A percentile compares a stretch with the other conserved stretches of the same genome.
These are phyloP conservation scores for Endocalyx cinctus DNA, from an alignment of 2,329 filamentous ascomycete genomes.

Conservation along the genomic window DNA sequence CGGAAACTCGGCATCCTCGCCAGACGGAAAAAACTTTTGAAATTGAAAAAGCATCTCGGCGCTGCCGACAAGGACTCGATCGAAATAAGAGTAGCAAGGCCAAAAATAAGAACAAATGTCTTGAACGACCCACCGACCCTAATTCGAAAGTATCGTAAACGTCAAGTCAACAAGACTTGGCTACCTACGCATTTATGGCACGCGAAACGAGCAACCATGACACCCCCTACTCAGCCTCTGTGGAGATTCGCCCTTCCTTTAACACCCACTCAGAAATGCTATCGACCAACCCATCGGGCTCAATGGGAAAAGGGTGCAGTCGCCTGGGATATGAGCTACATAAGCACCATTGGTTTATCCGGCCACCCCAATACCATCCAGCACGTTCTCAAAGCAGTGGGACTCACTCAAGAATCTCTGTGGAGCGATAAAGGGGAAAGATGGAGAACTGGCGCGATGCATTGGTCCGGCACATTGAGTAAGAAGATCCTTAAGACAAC, in stretches of 20 bases:
- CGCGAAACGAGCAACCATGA: slow-evolving; percentile 88
- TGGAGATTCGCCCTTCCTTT: slow-evolving; percentile 88
- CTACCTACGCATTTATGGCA: slow-evolving; percentile 93
- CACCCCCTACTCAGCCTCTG: slow-evolving; percentile 68
- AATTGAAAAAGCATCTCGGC: slow-evolving; percentile 26
- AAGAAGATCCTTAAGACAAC: slow-evolving; percentile 49
- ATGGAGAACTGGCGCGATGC: slow-evolving; percentile 58
- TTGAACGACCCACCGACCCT: slow-evolving; percentile 59
- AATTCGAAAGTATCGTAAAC: slow-evolving; percentile 67
- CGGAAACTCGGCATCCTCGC: slow-evolving; percentile 63
- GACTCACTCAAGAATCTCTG: slow-evolving; percentile 53
- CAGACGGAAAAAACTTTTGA: slow-evolving; percentile 42
- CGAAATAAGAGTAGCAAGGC: slow-evolving; percentile 41
- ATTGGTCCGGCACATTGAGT: slow-evolving; percentile 46
- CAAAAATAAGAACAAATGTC: slow-evolving; percentile 66
- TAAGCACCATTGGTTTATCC: slow-evolving; percentile 77
- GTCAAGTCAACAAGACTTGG: slow-evolving; percentile 87
- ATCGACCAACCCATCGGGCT: slow-evolving; percentile 80
- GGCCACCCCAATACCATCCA: slow-evolving; percentile 62
- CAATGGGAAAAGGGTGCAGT: slow-evolving; percentile 71
- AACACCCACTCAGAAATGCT: slow-evolving; percentile 84
- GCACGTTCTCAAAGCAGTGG: slow-evolving; percentile 61
- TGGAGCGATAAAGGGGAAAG: slow-evolving; percentile 62
- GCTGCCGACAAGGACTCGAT: slow-evolving; percentile 31
- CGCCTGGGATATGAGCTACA: slow-evolving; percentile 92